Evolutionary conservation across 768 basidiomycete genomes (phyloP).

Genomic region (Mycena floridula): DNA sequence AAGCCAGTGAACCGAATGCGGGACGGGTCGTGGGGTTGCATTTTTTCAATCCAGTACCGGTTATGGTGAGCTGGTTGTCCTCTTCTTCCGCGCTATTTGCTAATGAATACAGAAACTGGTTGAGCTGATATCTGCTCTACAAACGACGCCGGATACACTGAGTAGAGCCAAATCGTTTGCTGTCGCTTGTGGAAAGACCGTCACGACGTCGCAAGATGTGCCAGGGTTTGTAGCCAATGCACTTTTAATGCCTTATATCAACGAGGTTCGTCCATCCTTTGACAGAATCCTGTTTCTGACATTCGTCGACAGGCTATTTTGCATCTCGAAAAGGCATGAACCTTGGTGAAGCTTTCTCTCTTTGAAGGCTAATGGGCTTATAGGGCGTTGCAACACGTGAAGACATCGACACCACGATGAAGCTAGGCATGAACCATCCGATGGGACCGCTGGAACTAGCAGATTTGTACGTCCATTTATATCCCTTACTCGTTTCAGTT

Average conservation of each 20-base stretch:
- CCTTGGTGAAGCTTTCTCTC: not conserved
- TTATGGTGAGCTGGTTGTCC: conserved; percentile 66
- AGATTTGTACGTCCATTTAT: conserved; percentile 42
- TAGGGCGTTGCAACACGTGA: conserved; percentile 89
- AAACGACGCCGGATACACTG: conserved; percentile 76
- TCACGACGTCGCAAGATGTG: conserved; percentile 85
- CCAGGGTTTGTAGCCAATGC: conserved; percentile 96
- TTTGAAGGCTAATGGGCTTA: not conserved
- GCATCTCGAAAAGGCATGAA: conserved; percentile 76
- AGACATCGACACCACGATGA: conserved; percentile 92
- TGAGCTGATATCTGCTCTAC: conserved; percentile 90
- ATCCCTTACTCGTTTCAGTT: conserved; percentile 1
- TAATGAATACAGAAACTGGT: conserved; percentile 65
- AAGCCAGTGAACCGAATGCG: conserved; percentile 56
- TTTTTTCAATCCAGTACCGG: conserved; percentile 96
- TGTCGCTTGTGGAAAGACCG: conserved; percentile 87
- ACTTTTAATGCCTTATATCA: conserved; percentile 94
- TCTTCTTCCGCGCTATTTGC: not conserved
- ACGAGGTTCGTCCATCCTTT: conserved; percentile 52
- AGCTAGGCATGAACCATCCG: conserved; percentile 90
- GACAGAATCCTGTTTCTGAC: conserved; percentile 1
- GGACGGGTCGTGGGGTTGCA: conserved; percentile 88
- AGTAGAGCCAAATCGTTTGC: conserved; percentile 79
- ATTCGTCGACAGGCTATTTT: conserved; percentile 67
- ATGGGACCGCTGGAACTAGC: conserved; percentile 88